Base-by-base conservation (phyloP, 2,329 filamentous ascomycete genomes). In the Diaporthe vexans region DNA sequence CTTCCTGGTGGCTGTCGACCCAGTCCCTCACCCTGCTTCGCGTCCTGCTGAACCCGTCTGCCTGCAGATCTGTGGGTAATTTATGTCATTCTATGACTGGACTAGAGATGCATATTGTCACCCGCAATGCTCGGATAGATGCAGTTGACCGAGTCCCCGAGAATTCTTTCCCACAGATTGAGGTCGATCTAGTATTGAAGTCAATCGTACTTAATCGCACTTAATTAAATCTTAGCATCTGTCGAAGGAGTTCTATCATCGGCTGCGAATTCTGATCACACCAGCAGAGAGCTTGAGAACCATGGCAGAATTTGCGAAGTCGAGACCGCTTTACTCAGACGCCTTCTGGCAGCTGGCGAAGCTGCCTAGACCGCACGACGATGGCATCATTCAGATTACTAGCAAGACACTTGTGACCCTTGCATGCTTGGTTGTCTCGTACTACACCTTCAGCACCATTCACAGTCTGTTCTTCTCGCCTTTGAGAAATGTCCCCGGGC, bases 21-120 rank as follows among this genome's bases (percentile, higher is more conserved):
- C 35, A 35, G 5, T 43, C 40, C 11, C 57, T 59, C 33, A 9
- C 21, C 4, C 35, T 40, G 21, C 24, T 9, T 13, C 19, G 57
- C 5, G 21, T 40, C n/a, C 21, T 24, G 35, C 29, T 15, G 21
- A 59, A 33, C 35, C 57, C 57, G 15, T 35, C 17, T 10, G 13
- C 15, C 54, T n/a, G 57, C 35, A 40, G 35, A 40, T 59, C 33
- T 24, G 57, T 59, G 57, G 57, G 33, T 59, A 40, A 59, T n/a
- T 59, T 17, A 8, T 40, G 33, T 37, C 35, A 59, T 8, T 40
- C 1, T 1, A 9, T 8, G 35, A 15, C 33, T 26, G 17, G 5
- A 37, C 11, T 19, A 17, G 6, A 24, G 21, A 17, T 59, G 35
- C 33, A 40, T 19, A 40, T 8, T 21, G 35, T 24, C 33, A 24